Evolutionary conservation across 768 basidiomycete genomes (phyloP).

Genomic region (Sistotremastrum niveocremeum): DNA sequence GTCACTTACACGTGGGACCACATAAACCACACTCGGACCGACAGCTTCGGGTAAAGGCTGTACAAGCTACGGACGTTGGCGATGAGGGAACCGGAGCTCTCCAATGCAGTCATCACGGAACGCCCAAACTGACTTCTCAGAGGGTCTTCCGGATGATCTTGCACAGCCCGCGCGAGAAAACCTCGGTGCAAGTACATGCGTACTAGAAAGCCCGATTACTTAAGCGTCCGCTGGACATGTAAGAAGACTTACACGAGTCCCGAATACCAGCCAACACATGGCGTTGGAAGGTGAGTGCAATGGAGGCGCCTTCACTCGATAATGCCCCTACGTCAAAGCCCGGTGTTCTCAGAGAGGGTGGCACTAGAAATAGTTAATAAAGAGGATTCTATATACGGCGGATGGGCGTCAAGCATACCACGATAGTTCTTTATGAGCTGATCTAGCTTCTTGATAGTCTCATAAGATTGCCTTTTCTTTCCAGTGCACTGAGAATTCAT

Average conservation of each 20-base stretch:
- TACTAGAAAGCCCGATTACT: constrained; percentile 25
- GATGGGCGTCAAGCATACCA: constrained; percentile 47
- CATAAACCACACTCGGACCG: constrained; percentile 49
- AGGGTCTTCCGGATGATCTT: constrained; percentile 61
- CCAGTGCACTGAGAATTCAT: too few species aligned
- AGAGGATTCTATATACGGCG: constrained; percentile 23
- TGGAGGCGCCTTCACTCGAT: constrained; percentile 28
- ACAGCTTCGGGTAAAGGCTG: constrained; percentile 46
- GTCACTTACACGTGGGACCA: constrained; percentile 14
- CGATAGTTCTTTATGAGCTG: constrained; percentile 51
- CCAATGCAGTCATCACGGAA: constrained; percentile 61
- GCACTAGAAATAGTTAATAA: too few species aligned
- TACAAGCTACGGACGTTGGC: constrained; percentile 59
- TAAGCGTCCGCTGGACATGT: background rate
- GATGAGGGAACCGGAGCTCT: constrained; percentile 57
- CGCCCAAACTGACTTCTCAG: constrained; percentile 60
- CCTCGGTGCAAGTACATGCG: constrained; percentile 58
- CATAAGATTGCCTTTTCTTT: constrained; percentile 46
- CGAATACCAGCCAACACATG: constrained; percentile 5
- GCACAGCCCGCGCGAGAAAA: constrained; percentile 61
- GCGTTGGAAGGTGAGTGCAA: background rate
- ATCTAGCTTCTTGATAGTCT: constrained; percentile 53
- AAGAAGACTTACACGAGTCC: background rate
- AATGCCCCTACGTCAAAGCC: constrained; percentile 39
- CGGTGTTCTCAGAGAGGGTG: constrained; percentile 29